These are phyloP conservation scores for Stephania japonica DNA, from an alignment of 164 flowering plant genomes.

Conservation along the genomic window DNA sequence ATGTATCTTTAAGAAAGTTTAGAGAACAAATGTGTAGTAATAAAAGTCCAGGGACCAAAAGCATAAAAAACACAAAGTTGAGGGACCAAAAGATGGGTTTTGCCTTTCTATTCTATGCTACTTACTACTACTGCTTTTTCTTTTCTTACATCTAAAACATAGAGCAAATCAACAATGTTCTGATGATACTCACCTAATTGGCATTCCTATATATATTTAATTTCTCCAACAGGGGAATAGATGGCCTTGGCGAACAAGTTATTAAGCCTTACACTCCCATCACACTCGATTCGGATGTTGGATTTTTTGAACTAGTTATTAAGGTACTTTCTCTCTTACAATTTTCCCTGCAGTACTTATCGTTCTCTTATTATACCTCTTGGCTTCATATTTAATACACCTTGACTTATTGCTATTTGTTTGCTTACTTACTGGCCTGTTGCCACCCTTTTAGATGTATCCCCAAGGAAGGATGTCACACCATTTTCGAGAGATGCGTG, in stretches of 20 bases:
- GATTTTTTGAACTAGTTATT: slow-evolving; percentile 86
- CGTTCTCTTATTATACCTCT: neutral
- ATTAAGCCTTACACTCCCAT: slow-evolving; percentile 95
- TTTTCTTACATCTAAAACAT: no score
- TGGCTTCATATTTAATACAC: neutral
- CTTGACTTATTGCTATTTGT: neutral
- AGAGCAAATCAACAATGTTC: no score
- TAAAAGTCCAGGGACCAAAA: no score
- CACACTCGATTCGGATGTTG: slow-evolving; percentile 93
- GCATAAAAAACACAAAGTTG: no score
- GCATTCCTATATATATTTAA: neutral
- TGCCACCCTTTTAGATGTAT: slow-evolving; percentile 64
- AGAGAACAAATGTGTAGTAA: no score
- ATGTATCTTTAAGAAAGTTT: no score
- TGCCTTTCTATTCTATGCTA: no score
- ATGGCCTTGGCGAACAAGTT: slow-evolving; percentile 83
- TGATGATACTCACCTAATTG: neutral
- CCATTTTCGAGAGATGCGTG: slow-evolving; percentile 96
- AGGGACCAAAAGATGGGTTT: no score
- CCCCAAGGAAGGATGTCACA: slow-evolving; percentile 99
- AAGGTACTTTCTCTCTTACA: slow-evolving; percentile 43
- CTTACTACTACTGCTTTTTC: no score
- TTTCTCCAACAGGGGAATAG: slow-evolving; percentile 68
- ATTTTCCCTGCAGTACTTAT: no score
- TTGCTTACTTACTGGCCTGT: neutral